A percentile compares a stretch with the other conserved stretches of the same genome.
Evolutionary conservation across 306 rosid species (phyloP).

Genomic region (Oxytropis ochrocephala): DNA sequence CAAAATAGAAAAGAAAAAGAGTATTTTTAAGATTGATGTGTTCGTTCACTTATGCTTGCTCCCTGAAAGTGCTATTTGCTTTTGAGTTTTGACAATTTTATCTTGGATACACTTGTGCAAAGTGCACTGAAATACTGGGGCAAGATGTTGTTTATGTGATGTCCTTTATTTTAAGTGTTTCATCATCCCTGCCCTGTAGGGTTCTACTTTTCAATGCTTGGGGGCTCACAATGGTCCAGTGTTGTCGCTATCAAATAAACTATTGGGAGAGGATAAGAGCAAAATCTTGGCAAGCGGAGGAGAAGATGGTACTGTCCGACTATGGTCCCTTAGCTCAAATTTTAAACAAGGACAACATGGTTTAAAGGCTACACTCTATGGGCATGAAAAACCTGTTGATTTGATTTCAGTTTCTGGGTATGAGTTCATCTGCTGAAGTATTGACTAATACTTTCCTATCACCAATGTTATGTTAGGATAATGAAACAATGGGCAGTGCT

Average conservation of each 20-base stretch:
- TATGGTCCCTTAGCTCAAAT: constrained; percentile 68
- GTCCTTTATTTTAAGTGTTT: constrained; percentile 3
- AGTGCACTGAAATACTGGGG: background rate
- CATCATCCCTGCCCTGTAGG: constrained; percentile 33
- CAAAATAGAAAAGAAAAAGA: background rate
- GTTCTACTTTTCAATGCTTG: constrained; percentile 46
- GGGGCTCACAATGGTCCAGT: constrained; percentile 88
- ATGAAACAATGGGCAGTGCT: background rate
- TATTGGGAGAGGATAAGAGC: constrained; percentile 59
- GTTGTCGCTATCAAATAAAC: constrained; percentile 58
- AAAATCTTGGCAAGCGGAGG: constrained; percentile 93
- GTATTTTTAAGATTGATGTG: background rate
- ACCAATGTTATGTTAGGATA: background rate
- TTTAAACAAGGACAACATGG: constrained; percentile 64
- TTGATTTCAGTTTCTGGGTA: constrained; percentile 76
- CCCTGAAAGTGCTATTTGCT: background rate
- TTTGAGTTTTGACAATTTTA: background rate
- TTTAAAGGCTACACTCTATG: constrained; percentile 66
- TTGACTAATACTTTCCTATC: constrained; percentile 20
- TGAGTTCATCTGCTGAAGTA: constrained; percentile 20
- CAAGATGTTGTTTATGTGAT: background rate
- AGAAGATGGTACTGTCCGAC: constrained; percentile 85
- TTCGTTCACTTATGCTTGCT: background rate
- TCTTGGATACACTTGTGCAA: background rate
- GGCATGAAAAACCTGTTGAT: constrained; percentile 70